Conservation (phyloP, 208 protist species). For the Porcisia hertigi region DNA sequence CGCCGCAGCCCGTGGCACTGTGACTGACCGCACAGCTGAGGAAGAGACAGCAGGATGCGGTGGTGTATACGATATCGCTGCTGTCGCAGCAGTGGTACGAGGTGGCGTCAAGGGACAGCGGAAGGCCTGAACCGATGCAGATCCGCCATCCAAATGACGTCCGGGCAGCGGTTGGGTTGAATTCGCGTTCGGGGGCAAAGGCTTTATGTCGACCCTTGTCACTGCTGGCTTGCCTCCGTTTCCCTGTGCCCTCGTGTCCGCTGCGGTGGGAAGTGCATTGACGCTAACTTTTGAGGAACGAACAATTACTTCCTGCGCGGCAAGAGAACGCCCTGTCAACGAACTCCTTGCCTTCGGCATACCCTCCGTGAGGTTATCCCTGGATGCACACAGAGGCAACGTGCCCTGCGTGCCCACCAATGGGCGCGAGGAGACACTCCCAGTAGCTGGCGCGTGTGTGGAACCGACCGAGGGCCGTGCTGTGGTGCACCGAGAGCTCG, state of each 20-base stretch:
- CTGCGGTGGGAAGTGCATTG: not conserved
- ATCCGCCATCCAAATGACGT: not conserved
- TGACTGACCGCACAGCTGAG: not conserved
- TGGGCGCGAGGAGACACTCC: not conserved
- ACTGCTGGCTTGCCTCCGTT: not conserved
- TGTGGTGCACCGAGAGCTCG: conserved; percentile 16
- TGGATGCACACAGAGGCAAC: not conserved
- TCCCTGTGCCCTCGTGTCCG: not conserved
- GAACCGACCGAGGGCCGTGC: conserved; percentile 5
- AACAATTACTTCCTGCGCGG: not conserved
- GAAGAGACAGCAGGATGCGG: not conserved
- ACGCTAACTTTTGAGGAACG: not conserved
- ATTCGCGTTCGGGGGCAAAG: not conserved
- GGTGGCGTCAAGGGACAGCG: not conserved
- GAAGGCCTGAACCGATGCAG: not conserved
- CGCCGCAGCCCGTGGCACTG: not conserved
- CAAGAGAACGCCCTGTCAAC: not conserved
- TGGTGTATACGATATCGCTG: not conserved
- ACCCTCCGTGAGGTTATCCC: not conserved
- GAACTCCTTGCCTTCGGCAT: not conserved
- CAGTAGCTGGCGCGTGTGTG: not conserved
- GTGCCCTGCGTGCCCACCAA: not conserved
- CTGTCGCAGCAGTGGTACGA: not conserved
- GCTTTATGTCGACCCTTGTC: not conserved
- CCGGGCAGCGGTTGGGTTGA: not conserved